phyloP scores from a whole-genome alignment of 192 early-diverging fungal genomes.

The Gamsiella multidivaricata region DNA sequence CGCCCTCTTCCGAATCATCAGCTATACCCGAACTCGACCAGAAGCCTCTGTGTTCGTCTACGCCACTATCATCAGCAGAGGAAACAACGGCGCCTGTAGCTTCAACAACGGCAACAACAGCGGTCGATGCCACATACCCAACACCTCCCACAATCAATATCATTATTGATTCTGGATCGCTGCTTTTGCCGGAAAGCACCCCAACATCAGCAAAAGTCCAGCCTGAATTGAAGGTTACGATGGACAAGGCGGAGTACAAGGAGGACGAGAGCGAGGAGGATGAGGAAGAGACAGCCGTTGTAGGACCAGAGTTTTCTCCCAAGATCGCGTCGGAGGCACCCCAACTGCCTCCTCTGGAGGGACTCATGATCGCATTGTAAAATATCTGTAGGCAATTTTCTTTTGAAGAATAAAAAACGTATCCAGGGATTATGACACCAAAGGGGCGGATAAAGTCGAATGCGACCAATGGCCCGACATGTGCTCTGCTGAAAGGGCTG shows the following conservation, averaged over 20 bases:
- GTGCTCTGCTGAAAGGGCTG: no score
- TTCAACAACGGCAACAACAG: background rate
- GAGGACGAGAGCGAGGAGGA: background rate
- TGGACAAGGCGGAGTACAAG: background rate
- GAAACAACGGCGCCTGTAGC: background rate
- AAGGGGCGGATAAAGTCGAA: no score
- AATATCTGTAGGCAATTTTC: background rate
- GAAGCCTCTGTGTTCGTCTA: background rate
- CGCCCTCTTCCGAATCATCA: background rate
- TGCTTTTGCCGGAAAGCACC: background rate
- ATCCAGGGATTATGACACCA: no score
- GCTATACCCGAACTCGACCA: slow-evolving; percentile 33
- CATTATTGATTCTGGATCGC: slow-evolving; percentile 19
- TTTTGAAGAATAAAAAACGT: background rate
- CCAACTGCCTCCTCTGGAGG: slow-evolving; percentile 38
- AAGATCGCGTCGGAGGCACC: slow-evolving; percentile 27
- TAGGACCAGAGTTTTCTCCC: slow-evolving; percentile 1
- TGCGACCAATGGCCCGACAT: no score
- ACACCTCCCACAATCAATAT: slow-evolving; percentile 26
- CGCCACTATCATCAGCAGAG: background rate
- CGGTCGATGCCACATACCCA: slow-evolving; percentile 8
- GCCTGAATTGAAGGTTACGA: background rate
- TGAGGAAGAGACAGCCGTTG: background rate
- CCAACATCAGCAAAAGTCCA: background rate
- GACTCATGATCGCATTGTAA: slow-evolving; percentile 42